Percentiles rank a stretch among this genome's conserved stretches.
Evolutionary conservation across 495 filamentous ascomycete species (phyloP).

Genomic region (Friedmanniomyces endolithicus): DNA sequence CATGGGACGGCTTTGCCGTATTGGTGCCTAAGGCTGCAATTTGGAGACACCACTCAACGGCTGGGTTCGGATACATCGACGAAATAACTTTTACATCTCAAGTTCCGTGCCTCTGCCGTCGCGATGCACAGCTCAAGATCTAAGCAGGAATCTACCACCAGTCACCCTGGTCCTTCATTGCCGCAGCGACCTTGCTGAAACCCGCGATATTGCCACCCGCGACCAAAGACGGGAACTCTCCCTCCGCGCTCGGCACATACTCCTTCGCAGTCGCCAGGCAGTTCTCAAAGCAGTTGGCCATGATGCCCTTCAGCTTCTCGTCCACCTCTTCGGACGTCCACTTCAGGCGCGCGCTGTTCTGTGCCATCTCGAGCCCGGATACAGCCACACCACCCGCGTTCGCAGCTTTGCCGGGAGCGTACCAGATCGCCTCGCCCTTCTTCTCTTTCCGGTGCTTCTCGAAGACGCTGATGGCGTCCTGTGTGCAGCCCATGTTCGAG

Average conservation of each 20-base stretch:
- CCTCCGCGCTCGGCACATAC: slow-evolving; percentile 65
- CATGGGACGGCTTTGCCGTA: too few relatives aligned
- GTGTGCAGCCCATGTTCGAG: slow-evolving; percentile 97
- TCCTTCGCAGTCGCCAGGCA: slow-evolving; percentile 80
- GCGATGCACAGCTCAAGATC: not conserved
- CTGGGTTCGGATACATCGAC: too few relatives aligned
- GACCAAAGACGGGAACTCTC: slow-evolving; percentile 77
- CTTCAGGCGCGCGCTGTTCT: slow-evolving; percentile 75
- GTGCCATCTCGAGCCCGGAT: slow-evolving; percentile 96
- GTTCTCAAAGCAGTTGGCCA: slow-evolving; percentile 87
- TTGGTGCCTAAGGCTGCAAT: too few relatives aligned
- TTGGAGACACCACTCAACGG: too few relatives aligned
- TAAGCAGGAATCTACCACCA: slow-evolving; percentile 51
- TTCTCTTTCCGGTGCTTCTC: slow-evolving; percentile 66
- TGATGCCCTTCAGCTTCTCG: slow-evolving; percentile 80
- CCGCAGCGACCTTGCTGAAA: slow-evolving; percentile 87
- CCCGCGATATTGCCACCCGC: slow-evolving; percentile 94
- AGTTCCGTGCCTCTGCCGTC: not conserved
- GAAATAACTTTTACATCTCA: too few relatives aligned
- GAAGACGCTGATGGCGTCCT: slow-evolving; percentile 88
- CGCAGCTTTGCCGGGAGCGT: slow-evolving; percentile 77
- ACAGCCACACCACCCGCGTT: slow-evolving; percentile 97
- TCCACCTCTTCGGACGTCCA: slow-evolving; percentile 91
- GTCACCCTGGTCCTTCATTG: slow-evolving; percentile 94
- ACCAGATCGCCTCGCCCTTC: slow-evolving; percentile 73